Conservation (phyloP, 257 asterid species). For the Solanum sejunctum region DNA sequence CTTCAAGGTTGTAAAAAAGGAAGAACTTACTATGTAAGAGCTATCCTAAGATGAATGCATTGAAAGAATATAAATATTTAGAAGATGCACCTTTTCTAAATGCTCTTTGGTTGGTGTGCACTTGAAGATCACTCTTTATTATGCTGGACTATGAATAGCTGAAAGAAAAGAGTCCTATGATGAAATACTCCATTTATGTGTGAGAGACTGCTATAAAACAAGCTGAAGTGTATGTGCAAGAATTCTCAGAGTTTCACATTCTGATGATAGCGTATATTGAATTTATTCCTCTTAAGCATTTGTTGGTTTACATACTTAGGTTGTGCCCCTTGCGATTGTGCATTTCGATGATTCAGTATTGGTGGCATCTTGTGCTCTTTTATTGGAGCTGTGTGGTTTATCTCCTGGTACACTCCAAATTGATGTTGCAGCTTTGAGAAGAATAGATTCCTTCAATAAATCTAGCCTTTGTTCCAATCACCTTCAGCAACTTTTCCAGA, state of each 20-base stretch:
- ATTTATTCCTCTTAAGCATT: constrained; percentile 1
- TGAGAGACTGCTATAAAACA: background rate
- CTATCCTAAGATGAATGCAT: background rate
- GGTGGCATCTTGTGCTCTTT: constrained; percentile 91
- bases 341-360: constrained; percentile 76
- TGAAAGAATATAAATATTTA: background rate
- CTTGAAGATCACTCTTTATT: background rate
- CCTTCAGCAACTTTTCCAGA: constrained; percentile 35
- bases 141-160: background rate
- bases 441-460: constrained; percentile 79
- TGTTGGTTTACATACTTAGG: constrained; percentile 33
- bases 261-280: background rate
- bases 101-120: background rate
- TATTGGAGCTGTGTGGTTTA: constrained; percentile 82
- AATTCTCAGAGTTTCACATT: background rate
- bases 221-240: background rate
- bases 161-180: background rate
- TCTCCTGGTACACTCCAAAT: constrained; percentile 60
- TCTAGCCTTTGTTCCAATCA: constrained; percentile 39
- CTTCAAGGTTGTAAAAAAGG: background rate
- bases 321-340: constrained; percentile 80
- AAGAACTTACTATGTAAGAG: background rate
- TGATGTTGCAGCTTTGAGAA: constrained; percentile 85
- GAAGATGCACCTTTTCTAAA: background rate
- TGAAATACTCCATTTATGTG: background rate